phyloP scores from a whole-genome alignment of 495 filamentous ascomycete genomes.

The Daldinia concentrica region DNA sequence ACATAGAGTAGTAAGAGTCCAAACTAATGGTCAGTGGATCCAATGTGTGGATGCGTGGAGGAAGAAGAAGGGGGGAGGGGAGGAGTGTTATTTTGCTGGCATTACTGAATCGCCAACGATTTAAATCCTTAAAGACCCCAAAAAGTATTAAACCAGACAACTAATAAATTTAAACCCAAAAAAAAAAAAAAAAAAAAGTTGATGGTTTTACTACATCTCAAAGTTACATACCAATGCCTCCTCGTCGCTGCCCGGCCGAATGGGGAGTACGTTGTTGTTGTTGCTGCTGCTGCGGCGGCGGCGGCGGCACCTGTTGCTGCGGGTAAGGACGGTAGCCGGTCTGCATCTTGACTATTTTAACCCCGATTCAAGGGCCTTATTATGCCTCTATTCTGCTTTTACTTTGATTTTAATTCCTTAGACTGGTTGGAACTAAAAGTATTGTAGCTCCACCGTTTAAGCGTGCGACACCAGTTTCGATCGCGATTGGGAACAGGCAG shows the following conservation, averaged over 20 bases:
- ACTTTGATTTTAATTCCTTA: constrained; percentile 10
- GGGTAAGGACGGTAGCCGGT: constrained; percentile 58
- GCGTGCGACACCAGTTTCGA: constrained; percentile 40
- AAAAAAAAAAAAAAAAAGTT: too few species aligned
- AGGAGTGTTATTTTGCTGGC: neutral
- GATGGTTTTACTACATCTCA: constrained; percentile 28
- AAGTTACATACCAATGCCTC: constrained; percentile 57
- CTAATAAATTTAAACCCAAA: too few species aligned
- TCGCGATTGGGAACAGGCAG: constrained; percentile 36
- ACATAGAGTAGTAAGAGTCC: neutral
- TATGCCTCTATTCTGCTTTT: neutral
- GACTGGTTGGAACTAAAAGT: constrained; percentile 27
- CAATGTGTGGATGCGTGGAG: constrained; percentile 22
- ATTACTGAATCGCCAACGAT: constrained; percentile 20
- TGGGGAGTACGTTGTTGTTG: constrained; percentile 50
- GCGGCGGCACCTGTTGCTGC: constrained; percentile 51
- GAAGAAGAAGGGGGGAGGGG: constrained; percentile 7
- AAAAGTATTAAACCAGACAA: neutral
- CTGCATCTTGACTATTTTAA: constrained; percentile 54
- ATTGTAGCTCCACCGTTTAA: constrained; percentile 32
- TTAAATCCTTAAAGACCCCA: constrained; percentile 21
- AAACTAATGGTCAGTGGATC: constrained; percentile 37
- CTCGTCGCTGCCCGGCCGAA: constrained; percentile 53
- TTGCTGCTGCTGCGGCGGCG: constrained; percentile 23
- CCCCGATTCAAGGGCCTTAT: neutral